Evolutionary conservation across 2,329 filamentous ascomycete species (phyloP), one percentile per base, ranked within the genome.

Genomic region (Xylariaceae sp.): DNA sequence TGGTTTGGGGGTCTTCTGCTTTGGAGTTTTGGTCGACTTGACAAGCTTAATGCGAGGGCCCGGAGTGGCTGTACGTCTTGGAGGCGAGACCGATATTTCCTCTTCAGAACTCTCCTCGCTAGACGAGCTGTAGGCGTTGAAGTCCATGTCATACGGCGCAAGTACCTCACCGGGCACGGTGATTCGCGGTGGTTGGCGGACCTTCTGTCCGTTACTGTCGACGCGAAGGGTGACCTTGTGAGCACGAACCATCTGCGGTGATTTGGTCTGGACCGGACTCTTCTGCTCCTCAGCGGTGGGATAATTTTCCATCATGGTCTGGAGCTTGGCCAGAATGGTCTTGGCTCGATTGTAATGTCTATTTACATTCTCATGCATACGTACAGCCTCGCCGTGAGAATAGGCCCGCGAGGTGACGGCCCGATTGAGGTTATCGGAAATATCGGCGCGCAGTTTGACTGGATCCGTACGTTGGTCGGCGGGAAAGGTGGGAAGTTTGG

Each of bases 161-260:
- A 83, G 66, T 8, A 84, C 80, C 56, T 84, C 79, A 34, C 80
- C 80, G 1, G 80, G 80, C 9, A 84, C 78, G 2, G 79, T 83
- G 34, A 84, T 82, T 32, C 76, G 69, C 4, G 79, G 78, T 12
- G 64, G 72, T 15, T 69, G 66, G 24, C 66, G 69, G 24, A 68
- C 61, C 53, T 66, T 75, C 39, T 73, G 68, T 4, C 65, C 71
- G 28, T 68, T 67, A 37, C 65, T 66, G 19, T 67, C 68, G 19
- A 66, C 43, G 24, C 71, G 69, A 37, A 71, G 53, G 4, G 68
- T 62, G 22, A 73, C 59, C 57, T 77, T 79, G 4, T 69, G 64
- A 8, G 61, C 63, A 34, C 76, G 70, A 12, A 64, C 61, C 49
- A 73, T 56, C 50, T 78, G 73, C 13, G 78, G 77, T 9, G 78